Evolutionary conservation across 495 filamentous ascomycete species (phyloP), one percentile per base, ranked within the genome.

Genomic region (Penicillium odoratum): DNA sequence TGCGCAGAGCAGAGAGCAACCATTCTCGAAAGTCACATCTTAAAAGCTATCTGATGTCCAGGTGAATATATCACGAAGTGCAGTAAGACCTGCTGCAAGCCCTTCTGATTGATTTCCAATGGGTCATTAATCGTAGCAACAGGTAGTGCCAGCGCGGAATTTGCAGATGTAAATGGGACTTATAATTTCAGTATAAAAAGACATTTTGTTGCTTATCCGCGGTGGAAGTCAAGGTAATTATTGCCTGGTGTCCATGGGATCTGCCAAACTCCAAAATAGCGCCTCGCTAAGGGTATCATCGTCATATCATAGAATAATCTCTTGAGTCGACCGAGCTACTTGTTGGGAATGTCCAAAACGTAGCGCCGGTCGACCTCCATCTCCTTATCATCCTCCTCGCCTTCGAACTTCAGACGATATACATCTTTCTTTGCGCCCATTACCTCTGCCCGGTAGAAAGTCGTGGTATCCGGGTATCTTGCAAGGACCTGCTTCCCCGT

Each of bases 381-480:
- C 55, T 91, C 88, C 63, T 87, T 87, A 51, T 86, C 88, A 62
- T 90, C 90, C 65, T 93, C 89, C 66, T 96, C 91, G 10, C 89
- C 90, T 68, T 96, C 91, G 57, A 96, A 96, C 58, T 89, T 85
- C 58, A 96, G 76, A 44, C 82, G 74, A 55, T 84, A 87, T 46
- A 75, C 75, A 49, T 84, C 83, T 59, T 86, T 85, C 62, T 88
- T 85, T 9, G 70, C 62, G 0, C 86, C 86, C 78, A 91, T 92
- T 16, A 98, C 93, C 61, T 97, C 93, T 10, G 95, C 94, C 65
- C 91, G 87, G 71, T 99, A 99, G 66, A 99, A 99, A 0, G 93
- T 97, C 3, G 94, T 97, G 9, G 95, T 99, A 55, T 92, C 88
- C 0, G 91, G 91, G 66, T 96, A 96, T 40, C 90, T 76, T 0